A percentile compares a stretch with the other conserved stretches of the same genome.
Evolutionary conservation across 768 basidiomycete genomes (phyloP).

Genomic region (Russula earlei): DNA sequence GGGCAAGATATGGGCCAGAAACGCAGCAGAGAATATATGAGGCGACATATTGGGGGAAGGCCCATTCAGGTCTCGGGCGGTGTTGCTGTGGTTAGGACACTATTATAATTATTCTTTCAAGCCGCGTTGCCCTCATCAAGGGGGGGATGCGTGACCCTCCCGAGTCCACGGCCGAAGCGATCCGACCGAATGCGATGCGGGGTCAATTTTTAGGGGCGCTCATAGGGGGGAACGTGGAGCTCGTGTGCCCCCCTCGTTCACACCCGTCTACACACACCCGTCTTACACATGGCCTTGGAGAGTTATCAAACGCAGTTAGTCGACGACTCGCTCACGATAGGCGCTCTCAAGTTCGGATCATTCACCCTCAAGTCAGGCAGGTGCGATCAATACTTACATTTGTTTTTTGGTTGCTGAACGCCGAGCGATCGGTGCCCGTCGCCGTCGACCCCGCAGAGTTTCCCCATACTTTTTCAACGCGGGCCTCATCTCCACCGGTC

Average conservation of each 20-base stretch:
- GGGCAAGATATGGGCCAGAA: neutral
- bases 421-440: too few relatives aligned
- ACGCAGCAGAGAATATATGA: neutral
- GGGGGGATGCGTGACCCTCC: too few relatives aligned
- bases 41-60: neutral
- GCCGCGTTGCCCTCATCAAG: too few relatives aligned
- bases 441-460: constrained; percentile 25
- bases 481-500: constrained; percentile 75
- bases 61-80: neutral
- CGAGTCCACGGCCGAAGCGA: neutral
- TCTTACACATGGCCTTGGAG: constrained; percentile 26
- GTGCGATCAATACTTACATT: constrained; percentile 36
- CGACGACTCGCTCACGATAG: constrained; percentile 52
- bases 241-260: too few relatives aligned
- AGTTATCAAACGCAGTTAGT: constrained; percentile 59
- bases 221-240: too few relatives aligned
- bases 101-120: too few relatives aligned
- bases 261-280: too few relatives aligned
- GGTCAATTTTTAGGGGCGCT: too few relatives aligned
- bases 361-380: constrained; percentile 95
- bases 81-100: too few relatives aligned
- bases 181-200: neutral
- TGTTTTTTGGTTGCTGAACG: too few relatives aligned
- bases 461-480: constrained; percentile 99
- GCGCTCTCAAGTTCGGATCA: constrained; percentile 80